These are phyloP conservation scores for Fonsecaea erecta DNA, from an alignment of 2,329 filamentous ascomycete species.

Conservation along the genomic window DNA sequence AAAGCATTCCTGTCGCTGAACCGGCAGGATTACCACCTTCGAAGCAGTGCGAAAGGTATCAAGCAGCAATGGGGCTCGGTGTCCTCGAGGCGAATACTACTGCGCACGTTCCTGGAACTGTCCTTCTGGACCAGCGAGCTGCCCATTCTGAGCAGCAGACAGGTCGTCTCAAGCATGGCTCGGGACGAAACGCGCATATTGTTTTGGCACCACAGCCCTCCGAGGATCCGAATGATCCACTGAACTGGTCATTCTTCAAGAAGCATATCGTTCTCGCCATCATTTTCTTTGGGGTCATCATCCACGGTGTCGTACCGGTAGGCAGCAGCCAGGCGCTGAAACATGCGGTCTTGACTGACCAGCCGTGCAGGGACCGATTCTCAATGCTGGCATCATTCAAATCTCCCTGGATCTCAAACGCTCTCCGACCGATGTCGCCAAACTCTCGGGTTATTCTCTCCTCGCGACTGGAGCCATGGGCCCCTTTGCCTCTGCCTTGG, in stretches of 20 bases:
- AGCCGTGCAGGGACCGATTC: conserved; percentile 43
- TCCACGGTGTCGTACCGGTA: conserved; percentile 34
- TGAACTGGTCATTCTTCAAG: conserved; percentile 44
- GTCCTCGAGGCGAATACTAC: conserved; percentile 40
- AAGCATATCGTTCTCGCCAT: conserved; percentile 46
- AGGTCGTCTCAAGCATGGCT: conserved; percentile 26
- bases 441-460: conserved; percentile 27
- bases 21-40: neutral
- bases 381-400: conserved; percentile 47
- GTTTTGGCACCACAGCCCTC: conserved; percentile 45
- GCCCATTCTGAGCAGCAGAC: conserved; percentile 24
- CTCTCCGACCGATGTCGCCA: conserved; percentile 21
- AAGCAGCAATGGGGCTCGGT: conserved; percentile 39
- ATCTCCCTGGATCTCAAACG: conserved; percentile 40
- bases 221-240: conserved; percentile 46
- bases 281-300: conserved; percentile 45
- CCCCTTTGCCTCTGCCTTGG: conserved; percentile 41
- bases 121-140: conserved; percentile 36
- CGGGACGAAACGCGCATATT: conserved; percentile 22
- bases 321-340: neutral
- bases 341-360: conserved; percentile 25
- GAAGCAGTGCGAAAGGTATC: neutral
- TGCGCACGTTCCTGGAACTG: conserved; percentile 41
- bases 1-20: neutral
- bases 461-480: conserved; percentile 24